Conservation (phyloP, 1,284 basidiomycete species). For the Cryptococcus neoformans region DNA sequence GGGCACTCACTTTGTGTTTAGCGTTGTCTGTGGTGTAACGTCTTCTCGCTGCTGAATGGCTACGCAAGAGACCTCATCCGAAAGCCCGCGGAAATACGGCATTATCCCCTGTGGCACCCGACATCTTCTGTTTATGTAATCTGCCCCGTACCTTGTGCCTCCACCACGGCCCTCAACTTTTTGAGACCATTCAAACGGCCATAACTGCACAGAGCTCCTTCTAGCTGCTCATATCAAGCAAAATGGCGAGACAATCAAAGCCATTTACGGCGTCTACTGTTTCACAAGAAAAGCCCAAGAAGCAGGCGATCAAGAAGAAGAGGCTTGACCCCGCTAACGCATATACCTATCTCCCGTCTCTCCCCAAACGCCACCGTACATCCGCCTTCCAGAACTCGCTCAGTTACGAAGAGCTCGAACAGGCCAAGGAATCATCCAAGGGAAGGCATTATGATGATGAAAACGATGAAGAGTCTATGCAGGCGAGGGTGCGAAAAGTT, state of each 20-base stretch:
- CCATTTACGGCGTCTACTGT: slow-evolving; percentile 26
- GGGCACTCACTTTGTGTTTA: neutral
- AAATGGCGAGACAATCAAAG: slow-evolving; percentile 13
- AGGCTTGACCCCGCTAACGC: slow-evolving; percentile 27
- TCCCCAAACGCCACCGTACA: slow-evolving; percentile 43
- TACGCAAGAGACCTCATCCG: slow-evolving; percentile 2
- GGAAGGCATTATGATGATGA: slow-evolving; percentile 24
- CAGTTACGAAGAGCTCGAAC: slow-evolving; percentile 18
- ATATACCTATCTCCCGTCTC: slow-evolving; percentile 37
- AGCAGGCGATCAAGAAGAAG: slow-evolving; percentile 8
- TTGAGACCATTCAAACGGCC: neutral
- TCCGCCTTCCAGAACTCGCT: slow-evolving; percentile 29
- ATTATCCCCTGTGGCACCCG: neutral
- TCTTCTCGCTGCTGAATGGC: no score
- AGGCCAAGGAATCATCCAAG: slow-evolving; percentile 8
- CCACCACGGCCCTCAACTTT: slow-evolving; percentile 12
- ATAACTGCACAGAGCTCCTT: neutral
- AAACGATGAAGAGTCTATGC: slow-evolving; percentile 41
- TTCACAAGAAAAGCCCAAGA: slow-evolving; percentile 1
- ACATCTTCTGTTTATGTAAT: neutral
- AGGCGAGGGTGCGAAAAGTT: slow-evolving; percentile 41
- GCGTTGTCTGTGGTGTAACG: no score
- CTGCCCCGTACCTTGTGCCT: neutral
- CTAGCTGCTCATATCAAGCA: neutral
- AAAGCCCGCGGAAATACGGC: slow-evolving; percentile 11